These are phyloP conservation scores for Epicoccum nigrum DNA, from an alignment of 2,329 filamentous ascomycete species.

Conservation along the genomic window DNA sequence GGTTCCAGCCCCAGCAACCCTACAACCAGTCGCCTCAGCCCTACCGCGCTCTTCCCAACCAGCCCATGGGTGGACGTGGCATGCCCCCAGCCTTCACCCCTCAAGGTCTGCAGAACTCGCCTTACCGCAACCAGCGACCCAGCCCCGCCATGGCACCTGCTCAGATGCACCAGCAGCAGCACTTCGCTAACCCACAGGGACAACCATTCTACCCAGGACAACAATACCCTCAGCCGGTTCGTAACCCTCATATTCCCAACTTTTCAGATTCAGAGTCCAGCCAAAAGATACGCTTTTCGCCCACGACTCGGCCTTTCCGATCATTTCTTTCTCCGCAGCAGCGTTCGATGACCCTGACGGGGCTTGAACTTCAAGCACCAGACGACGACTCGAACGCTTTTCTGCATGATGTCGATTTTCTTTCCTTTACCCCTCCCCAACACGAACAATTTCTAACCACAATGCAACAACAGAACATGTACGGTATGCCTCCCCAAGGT, in stretches of 20 bases:
- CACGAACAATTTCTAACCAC: constrained; percentile 76
- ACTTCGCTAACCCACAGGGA: constrained; percentile 57
- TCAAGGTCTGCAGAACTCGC: constrained; percentile 62
- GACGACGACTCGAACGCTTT: constrained; percentile 31
- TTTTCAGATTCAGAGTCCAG: constrained; percentile 25
- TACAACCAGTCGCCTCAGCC: constrained; percentile 62
- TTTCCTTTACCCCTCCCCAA: constrained; percentile 71
- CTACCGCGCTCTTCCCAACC: constrained; percentile 59
- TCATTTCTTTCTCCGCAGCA: constrained; percentile 14
- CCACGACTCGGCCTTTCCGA: constrained; percentile 22
- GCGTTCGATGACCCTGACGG: constrained; percentile 23
- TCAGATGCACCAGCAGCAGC: constrained; percentile 69
- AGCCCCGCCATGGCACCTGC: constrained; percentile 64
- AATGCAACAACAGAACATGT: constrained; percentile 68
- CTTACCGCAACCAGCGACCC: constrained; percentile 60
- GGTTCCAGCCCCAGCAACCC: constrained; percentile 50
- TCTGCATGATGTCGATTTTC: constrained; percentile 49
- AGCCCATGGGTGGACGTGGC: constrained; percentile 56
- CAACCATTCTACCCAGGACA: constrained; percentile 69
- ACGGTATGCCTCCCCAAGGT: constrained; percentile 59
- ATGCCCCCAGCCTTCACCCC: constrained; percentile 60
- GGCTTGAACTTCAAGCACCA: constrained; percentile 25
- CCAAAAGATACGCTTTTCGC: constrained; percentile 25
- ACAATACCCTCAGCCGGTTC: constrained; percentile 67
- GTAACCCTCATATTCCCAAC: constrained; percentile 52